Base-by-base conservation (phyloP, 768 basidiomycete genomes). In the Hemileccinum impolitum region DNA sequence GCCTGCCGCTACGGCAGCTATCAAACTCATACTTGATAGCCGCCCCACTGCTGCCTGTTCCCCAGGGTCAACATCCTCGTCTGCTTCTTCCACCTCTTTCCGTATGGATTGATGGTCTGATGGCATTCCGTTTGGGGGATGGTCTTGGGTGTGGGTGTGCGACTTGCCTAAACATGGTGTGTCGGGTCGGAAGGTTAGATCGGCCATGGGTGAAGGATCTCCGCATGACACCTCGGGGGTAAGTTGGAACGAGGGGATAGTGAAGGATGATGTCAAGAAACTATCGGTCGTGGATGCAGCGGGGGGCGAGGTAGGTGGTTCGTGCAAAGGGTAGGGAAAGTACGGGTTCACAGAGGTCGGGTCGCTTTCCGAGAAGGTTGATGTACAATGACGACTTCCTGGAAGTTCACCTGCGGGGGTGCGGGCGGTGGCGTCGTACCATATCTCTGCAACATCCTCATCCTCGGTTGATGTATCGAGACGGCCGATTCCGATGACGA, bases 1-100 rank as follows among this genome's bases (percentile, higher is more conserved):
- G 53, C 81, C 83, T 23, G 91, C 89, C 26, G 87, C 80, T 12
- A 93, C 82, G 8, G 90, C 84, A 34, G 93, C 93, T 73, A 95
- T 89, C 43, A 96, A 71, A 63, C 90, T 91, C 92, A 96, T 93
- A 59, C 91, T 91, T 5, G 90, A 89, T 42, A 95, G 73, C 49
- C 92, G 78, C 6, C 94, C 94, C 17, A 92, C 77, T 5, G 87
- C 82, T 13, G 87, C 90, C 63, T 94, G 90, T 56, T 91, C 81
- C 26, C 69, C 71, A 14, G 69, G 56, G 47, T 73, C 70, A 23
- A 60, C 54, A 26, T 70, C 79, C 44, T 75, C 75, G 26, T 75
- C 75, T 12, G 71, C 44, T 25, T 64, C 60, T 38, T 49, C 44
- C 13, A n/a, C 14, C 28, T 55, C 55, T 50, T 58, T 62, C 17